Evolutionary conservation across 331 rosid genomes (phyloP).

Genomic region (Ulmus americana): DNA sequence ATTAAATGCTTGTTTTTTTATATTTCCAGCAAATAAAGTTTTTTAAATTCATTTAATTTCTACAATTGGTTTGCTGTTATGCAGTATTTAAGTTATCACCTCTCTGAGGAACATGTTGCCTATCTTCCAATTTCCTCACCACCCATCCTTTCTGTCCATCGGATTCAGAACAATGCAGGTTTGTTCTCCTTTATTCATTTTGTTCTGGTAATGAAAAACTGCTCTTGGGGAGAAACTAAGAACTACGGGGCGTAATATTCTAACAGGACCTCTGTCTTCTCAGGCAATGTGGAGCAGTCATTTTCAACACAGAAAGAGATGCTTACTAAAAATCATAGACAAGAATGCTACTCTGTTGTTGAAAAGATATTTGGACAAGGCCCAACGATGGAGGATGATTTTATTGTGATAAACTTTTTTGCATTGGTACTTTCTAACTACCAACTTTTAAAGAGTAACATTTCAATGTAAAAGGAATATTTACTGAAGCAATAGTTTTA

Average conservation of each 20-base stretch:
- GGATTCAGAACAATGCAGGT: slow-evolving; percentile 42
- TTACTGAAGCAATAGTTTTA: too few species aligned
- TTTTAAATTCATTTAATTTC: neutral
- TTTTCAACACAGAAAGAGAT: slow-evolving; percentile 45
- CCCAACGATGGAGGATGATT: slow-evolving; percentile 54
- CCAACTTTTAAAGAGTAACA: neutral
- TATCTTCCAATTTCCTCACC: slow-evolving; percentile 58
- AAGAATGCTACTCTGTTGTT: slow-evolving; percentile 49
- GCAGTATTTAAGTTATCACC: slow-evolving; percentile 49
- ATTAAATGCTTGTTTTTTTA: neutral
- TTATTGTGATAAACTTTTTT: slow-evolving; percentile 67
- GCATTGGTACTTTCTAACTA: slow-evolving; percentile 53
- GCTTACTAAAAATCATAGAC: slow-evolving; percentile 46
- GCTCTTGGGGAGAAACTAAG: neutral
- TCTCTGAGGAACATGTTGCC: slow-evolving; percentile 49
- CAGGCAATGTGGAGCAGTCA: slow-evolving; percentile 38
- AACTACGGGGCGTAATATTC: neutral
- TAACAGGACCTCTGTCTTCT: slow-evolving; percentile 24
- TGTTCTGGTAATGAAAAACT: slow-evolving; percentile 1
- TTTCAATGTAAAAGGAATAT: neutral
- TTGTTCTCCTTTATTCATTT: slow-evolving; percentile 24
- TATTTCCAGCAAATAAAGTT: neutral
- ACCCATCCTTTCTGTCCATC: slow-evolving; percentile 52
- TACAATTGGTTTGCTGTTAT: slow-evolving; percentile 7
- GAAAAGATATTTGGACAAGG: slow-evolving; percentile 58